Evolutionary conservation across 1,139 yeast species (phyloP), one percentile per base, ranked within the genome.

Genomic region (Saccharomyces hybrid): DNA sequence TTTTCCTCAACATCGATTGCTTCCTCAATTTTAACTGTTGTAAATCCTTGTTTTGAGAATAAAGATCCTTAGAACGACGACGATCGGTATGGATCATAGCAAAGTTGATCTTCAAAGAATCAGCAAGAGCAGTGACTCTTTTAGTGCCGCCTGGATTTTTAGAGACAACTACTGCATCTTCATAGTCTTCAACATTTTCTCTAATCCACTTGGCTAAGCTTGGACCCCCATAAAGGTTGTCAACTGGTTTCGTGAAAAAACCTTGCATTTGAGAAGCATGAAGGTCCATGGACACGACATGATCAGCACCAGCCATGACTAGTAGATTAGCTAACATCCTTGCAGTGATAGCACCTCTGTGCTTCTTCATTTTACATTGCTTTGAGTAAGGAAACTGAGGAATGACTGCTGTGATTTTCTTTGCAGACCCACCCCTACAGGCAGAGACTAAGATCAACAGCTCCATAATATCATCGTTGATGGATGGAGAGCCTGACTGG

Each of bases 251-350:
- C 47, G 96, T 83, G 76, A 93, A 93, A 69, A 95, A 93, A 12
- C 99, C 99, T 76, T 93, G 99, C 98, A 93, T 95, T 73, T 93
- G 99, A 46, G 96, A 85, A 28, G 99, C 99, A 70, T 95, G 99
- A 64, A 93, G 77, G 71, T 93, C 99, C 98, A 93, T 91, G 5
- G 96, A 88, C 47, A 93, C 95, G 60, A 93, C 95, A 74, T 93
- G 99, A 73, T 95, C 99, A 24, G 98, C 99, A 60, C 99, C 99
- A 1, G 99, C 98, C 95, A 93, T 93, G 55, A 91, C 84, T 62
- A 95, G 77, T 67, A 95, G 75, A 65, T 93, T 93, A 57, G 99
- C 98, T 70, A 95, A 79, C 99, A 95, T 91, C 70, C 98, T 81
- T n/a, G 99, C 99, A 3, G 99, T 91, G 64, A 95, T 95, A 38